A percentile compares a stretch with the other conserved stretches of the same genome.
Conservation (phyloP, 2,329 filamentous ascomycete genomes). For the Colletotrichum cordylinicola region DNA sequence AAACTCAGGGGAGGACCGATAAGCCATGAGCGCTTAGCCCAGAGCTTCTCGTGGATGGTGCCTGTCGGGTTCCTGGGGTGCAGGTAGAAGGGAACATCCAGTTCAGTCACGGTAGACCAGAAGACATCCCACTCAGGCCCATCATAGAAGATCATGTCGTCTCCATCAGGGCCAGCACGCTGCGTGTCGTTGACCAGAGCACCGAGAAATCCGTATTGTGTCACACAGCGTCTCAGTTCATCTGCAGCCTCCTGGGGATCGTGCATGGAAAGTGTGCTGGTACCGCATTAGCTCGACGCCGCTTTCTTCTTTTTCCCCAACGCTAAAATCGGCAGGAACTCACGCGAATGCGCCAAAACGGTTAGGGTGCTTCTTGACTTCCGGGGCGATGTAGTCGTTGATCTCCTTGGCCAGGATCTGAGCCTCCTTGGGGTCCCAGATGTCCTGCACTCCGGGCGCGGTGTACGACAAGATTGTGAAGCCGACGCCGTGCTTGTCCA, state of each 20-base stretch:
- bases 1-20: not conserved
- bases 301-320: not conserved
- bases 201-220: slow-evolving; percentile 65
- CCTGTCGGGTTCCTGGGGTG: not conserved
- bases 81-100: not conserved
- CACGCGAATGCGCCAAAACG: slow-evolving; percentile 52
- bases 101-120: not conserved
- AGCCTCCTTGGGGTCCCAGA: slow-evolving; percentile 45
- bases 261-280: not conserved
- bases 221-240: slow-evolving; percentile 60
- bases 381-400: slow-evolving; percentile 25
- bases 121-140: not conserved
- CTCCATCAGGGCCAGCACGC: not conserved
- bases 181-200: slow-evolving; percentile 30
- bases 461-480: slow-evolving; percentile 55
- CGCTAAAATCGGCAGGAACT: slow-evolving; percentile 16
- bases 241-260: slow-evolving; percentile 16
- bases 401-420: slow-evolving; percentile 43
- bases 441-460: slow-evolving; percentile 52
- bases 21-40: not conserved
- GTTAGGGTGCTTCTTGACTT: slow-evolving; percentile 34
- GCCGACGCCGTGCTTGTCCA: slow-evolving; percentile 51
- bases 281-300: not conserved
- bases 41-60: not conserved
- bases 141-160: not conserved